Base-by-base conservation (phyloP, 163 green algal species). In the Prototheca wickerhamii region DNA sequence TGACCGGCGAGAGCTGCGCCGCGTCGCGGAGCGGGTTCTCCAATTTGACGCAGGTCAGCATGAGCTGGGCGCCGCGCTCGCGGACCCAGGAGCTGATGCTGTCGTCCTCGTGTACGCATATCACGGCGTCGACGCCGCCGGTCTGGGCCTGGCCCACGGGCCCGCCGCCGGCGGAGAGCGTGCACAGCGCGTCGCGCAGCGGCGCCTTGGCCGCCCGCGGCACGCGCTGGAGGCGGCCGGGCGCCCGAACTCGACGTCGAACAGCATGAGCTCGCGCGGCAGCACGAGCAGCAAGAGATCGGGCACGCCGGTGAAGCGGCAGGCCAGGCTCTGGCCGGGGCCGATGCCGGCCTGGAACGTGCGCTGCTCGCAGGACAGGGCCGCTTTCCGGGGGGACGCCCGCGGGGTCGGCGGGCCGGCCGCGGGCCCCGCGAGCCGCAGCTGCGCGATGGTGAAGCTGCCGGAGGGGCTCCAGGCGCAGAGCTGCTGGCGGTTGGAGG, bases 191-290 rank as follows among this genome's bases (percentile, higher is more conserved):
- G 26, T 69, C 55, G 0, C 65, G 40, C 56, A 89, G 86, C 8
- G 78, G 37, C 10, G 82, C 18, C 5, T 21, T 52, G 25, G 70
- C 60, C 53, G 58, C 58, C 6, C 52, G 55, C 0, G 75, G 67
- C 64, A 89, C 1, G 60, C 40, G 3, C 62, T 82, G n/a, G 71
- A 78, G 0, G 76, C 77, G 0, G 82, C 79, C 21, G 87, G 84
- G 54, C 77, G 61, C 18, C 80, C 83, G 59, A 87, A 78, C 62
- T 91, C 84, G 46, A 90, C 54, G 61, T 94, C 87, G 64, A 91
- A 93, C 30, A 91, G 66, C 26, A 91, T 76, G 33, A 91, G 70
- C 79, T 93, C 78, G 4, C 72, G 63, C 0, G 75, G 61, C 55
- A 88, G 64, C 53, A 88, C 63, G 21, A 90, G 68, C 60, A 85